Evolutionary conservation across 116 monocot species (phyloP), one percentile per base, ranked within the genome.

Genomic region (Thalassia testudinum): DNA sequence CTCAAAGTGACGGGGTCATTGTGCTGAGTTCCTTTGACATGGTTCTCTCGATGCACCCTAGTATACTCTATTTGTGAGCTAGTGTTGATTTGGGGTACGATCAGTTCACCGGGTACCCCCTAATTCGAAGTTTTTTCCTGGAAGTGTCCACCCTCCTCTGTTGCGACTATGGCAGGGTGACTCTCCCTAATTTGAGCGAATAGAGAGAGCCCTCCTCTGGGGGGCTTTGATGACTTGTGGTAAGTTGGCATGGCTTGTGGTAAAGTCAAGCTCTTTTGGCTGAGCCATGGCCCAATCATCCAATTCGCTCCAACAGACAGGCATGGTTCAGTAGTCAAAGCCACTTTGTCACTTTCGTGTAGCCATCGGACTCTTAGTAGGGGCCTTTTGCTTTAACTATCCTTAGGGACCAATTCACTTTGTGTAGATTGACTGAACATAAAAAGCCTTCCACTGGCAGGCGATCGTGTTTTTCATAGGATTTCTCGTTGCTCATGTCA

Each of bases 61-160:
- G 27, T 54, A 28, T 54, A 54, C 53, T 54, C 28, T 54, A 28
- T 24, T 42, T 63, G 56, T 65, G 56, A 47, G 47, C 65, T 56
- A 48, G 47, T 56, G 65, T 65, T 5, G 48, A 56, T 56, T 65
- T 65, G 65, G 56, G 65, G 65, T 56, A 65, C 65, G 37, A 26
- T 65, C 65, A 57, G 47, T 56, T 65, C 65, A 64, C 53, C 54
- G 64, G 54, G 64, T 54, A 43, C 65, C 65, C 34, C 65, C 65
- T 45, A 65, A 65, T 65, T 65, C 48, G 47, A 45, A 55, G 65
- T 55, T 65, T 65, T 56, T 65, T 63, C 65, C 47, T 53, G 63
- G 63, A 63, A 63, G 52, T 63, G 24, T 53, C 52, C 24, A 50
- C 62, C 47, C 43, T 42, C 64, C 49, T 29, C 62, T 25, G 6